Conservation (phyloP, 768 basidiomycete species). For the Tephrocybe sp. region DNA sequence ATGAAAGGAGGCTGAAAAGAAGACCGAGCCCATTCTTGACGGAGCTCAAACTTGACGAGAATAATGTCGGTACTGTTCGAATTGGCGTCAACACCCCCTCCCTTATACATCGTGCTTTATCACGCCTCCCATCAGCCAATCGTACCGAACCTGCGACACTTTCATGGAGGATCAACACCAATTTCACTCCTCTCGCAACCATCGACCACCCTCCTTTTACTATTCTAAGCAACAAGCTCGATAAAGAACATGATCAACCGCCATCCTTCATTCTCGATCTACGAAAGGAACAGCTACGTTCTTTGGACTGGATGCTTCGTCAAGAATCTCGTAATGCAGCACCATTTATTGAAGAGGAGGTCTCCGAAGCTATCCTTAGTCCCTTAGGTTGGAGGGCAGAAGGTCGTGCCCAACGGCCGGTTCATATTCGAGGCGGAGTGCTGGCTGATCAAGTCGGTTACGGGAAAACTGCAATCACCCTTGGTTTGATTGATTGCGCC, state of each 20-base stretch:
- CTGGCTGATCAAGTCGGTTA: constrained; percentile 97
- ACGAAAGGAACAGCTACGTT: constrained; percentile 85
- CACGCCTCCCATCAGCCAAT: constrained; percentile 66
- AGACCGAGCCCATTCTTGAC: constrained; percentile 87
- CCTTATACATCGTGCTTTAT: constrained; percentile 81
- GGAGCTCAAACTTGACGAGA: constrained; percentile 67
- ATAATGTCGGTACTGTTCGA: constrained; percentile 67
- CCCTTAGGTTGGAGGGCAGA: constrained; percentile 95
- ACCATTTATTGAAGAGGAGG: constrained; percentile 92
- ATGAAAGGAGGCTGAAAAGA: constrained; percentile 84
- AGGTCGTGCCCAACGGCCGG: constrained; percentile 78
- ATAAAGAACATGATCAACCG: constrained; percentile 73
- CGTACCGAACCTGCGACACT: constrained; percentile 49
- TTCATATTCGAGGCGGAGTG: constrained; percentile 83
- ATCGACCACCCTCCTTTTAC: constrained; percentile 62
- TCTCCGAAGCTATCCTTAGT: constrained; percentile 84
- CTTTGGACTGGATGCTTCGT: constrained; percentile 88
- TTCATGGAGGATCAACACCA: constrained; percentile 83
- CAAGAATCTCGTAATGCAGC: constrained; percentile 66
- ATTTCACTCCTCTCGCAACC: constrained; percentile 66
- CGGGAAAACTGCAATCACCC: constrained; percentile 94
- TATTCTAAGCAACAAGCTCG: constrained; percentile 74
- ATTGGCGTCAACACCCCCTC: constrained; percentile 89
- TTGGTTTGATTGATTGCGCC: constrained; percentile 83
- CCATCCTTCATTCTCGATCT: constrained; percentile 75